phyloP scores from a whole-genome alignment of 2,329 filamentous ascomycete genomes.

The Colletotrichum filicis region DNA sequence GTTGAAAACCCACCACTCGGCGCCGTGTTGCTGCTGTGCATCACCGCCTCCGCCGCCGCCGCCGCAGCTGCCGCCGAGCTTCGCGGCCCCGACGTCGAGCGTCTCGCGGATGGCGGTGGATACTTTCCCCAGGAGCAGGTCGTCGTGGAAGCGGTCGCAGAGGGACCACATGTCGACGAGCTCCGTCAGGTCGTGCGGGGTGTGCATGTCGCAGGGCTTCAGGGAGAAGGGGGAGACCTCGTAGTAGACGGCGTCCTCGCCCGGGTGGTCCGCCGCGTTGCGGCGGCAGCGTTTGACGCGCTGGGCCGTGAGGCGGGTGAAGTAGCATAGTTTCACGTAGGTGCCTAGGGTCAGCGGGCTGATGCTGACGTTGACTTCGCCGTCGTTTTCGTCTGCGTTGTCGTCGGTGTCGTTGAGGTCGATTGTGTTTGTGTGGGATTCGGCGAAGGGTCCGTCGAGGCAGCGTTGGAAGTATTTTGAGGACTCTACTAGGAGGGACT shows the following conservation, averaged over 20 bases:
- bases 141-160: constrained; percentile 29
- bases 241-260: constrained; percentile 14
- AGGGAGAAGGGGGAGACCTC: constrained; percentile 30
- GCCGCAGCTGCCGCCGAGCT: not conserved
- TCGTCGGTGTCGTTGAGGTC: constrained; percentile 22
- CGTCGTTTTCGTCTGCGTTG: not conserved
- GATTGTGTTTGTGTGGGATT: constrained; percentile 27
- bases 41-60: too few relatives aligned
- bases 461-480: constrained; percentile 33
- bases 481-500: constrained; percentile 27
- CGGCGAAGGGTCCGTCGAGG: constrained; percentile 22
- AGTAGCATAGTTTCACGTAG: constrained; percentile 33
- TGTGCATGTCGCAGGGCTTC: constrained; percentile 31
- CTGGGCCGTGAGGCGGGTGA: constrained; percentile 25
- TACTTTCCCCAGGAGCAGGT: constrained; percentile 24
- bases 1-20: constrained; percentile 29
- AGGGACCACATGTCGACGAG: constrained; percentile 31
- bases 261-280: constrained; percentile 9
- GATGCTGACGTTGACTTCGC: not conserved
- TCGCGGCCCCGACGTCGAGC: constrained; percentile 16
- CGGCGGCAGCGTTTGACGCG: constrained; percentile 26
- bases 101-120: constrained; percentile 29
- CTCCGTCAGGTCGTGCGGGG: constrained; percentile 24
- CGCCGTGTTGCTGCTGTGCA: not conserved
- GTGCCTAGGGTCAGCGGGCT: constrained; percentile 19